Conservation (phyloP, 352 stramenopile genomes). For the Thalassiosira hispida region DNA sequence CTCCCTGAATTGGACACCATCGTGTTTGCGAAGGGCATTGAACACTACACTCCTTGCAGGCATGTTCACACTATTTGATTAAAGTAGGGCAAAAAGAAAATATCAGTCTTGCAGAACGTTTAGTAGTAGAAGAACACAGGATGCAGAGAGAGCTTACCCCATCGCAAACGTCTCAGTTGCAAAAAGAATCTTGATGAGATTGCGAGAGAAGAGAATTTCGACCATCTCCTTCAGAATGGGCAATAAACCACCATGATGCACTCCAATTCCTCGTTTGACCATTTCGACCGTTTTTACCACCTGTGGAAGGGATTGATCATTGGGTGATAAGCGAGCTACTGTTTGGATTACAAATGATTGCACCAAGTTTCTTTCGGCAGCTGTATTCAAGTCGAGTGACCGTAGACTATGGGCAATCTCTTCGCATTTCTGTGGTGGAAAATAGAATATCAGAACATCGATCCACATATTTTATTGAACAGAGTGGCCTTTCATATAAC, state of each 20-base stretch:
- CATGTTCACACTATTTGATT: slow-evolving; percentile 98
- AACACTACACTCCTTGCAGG: slow-evolving; percentile 97
- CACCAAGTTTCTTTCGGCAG: slow-evolving; percentile 72
- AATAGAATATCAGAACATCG: not conserved
- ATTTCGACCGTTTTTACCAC: slow-evolving; percentile 88
- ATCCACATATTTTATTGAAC: not conserved
- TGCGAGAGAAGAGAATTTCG: slow-evolving; percentile 97
- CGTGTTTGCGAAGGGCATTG: slow-evolving; percentile 97
- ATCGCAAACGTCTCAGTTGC: slow-evolving; percentile 99
- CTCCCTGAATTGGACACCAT: slow-evolving; percentile 87
- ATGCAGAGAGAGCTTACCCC: too few species aligned
- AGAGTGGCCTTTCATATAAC: not conserved
- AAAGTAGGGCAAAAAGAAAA: not conserved
- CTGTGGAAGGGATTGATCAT: slow-evolving; percentile 87
- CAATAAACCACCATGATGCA: slow-evolving; percentile 66
- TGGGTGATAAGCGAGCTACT: slow-evolving; percentile 80
- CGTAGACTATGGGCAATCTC: slow-evolving; percentile 86
- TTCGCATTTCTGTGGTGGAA: slow-evolving; percentile 86
- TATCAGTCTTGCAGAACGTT: too few species aligned
- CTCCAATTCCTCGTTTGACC: slow-evolving; percentile 94
- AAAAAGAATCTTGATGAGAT: slow-evolving; percentile 97
- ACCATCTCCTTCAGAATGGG: slow-evolving; percentile 99
- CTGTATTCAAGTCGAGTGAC: slow-evolving; percentile 85
- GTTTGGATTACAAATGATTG: slow-evolving; percentile 80
- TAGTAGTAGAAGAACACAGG: too few species aligned